Conservation (phyloP, 371 early-diverging fungal species). For the Choanephora cucurbitarum region DNA sequence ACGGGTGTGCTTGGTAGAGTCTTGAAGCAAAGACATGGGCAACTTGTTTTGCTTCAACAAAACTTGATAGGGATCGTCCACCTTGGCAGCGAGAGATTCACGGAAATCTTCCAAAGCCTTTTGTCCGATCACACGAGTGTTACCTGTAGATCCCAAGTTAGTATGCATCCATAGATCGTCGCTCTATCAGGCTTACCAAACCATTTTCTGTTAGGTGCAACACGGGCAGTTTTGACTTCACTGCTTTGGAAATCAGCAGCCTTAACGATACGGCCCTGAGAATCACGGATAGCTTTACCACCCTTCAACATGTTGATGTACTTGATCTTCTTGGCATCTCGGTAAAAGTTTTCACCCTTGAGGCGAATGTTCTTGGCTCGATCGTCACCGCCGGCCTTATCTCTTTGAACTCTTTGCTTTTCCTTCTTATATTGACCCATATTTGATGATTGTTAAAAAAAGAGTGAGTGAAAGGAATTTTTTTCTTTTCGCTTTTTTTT, state of each 20-base stretch:
- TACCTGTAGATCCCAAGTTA: slow-evolving; percentile 51
- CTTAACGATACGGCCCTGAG: slow-evolving; percentile 92
- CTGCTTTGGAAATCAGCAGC: slow-evolving; percentile 93
- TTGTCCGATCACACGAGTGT: slow-evolving; percentile 94
- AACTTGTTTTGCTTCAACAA: slow-evolving; percentile 95
- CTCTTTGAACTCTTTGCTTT: slow-evolving; percentile 58
- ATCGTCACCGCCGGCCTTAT: slow-evolving; percentile 50
- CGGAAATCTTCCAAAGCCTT: slow-evolving; percentile 90
- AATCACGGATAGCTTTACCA: slow-evolving; percentile 86
- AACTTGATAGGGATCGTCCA: slow-evolving; percentile 96
- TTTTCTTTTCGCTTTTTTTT: too few relatives aligned
- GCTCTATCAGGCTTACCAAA: slow-evolving; percentile 70
- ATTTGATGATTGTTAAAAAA: background rate
- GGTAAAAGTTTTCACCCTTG: slow-evolving; percentile 97
- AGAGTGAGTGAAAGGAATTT: too few relatives aligned
- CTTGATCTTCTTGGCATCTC: slow-evolving; percentile 91
- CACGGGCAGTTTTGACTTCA: slow-evolving; percentile 78
- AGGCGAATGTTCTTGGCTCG: slow-evolving; percentile 72
- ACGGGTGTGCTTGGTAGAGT: slow-evolving; percentile 77
- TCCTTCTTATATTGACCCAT: slow-evolving; percentile 77
- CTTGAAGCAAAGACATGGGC: slow-evolving; percentile 93
- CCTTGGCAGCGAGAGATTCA: slow-evolving; percentile 85
- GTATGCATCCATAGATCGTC: background rate
- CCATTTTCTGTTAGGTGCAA: slow-evolving; percentile 97
- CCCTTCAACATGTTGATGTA: slow-evolving; percentile 92